phyloP scores from a whole-genome alignment of 495 filamentous ascomycete genomes.

The Podospora anserina region DNA sequence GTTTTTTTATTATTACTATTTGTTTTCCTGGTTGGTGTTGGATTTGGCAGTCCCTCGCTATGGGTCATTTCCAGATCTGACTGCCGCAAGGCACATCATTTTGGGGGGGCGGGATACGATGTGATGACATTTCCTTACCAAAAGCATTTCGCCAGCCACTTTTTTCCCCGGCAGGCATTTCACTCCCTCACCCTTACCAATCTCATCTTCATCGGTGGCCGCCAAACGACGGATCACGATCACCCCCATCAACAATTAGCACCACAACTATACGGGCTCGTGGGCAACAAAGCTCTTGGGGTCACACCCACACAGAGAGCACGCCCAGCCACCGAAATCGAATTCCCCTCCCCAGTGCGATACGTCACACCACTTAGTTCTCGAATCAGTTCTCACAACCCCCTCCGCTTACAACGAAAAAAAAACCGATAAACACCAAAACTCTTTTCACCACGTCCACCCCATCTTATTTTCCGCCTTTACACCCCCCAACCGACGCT shows the following conservation, averaged over 20 bases:
- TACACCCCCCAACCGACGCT: constrained; percentile 10
- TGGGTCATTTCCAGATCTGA: constrained; percentile 53
- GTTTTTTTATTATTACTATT: constrained; percentile 14
- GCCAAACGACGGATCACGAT: constrained; percentile 4
- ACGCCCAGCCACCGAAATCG: not conserved
- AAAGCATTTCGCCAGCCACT: constrained; percentile 41
- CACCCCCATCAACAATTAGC: not conserved
- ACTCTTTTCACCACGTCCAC: constrained; percentile 10
- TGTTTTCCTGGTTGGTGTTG: constrained; percentile 39
- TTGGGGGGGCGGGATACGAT: constrained; percentile 42
- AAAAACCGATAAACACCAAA: not conserved
- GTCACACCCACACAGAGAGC: not conserved
- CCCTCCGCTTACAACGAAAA: not conserved
- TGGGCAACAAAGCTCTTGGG: not conserved
- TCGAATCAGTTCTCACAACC: not conserved
- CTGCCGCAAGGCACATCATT: constrained; percentile 58
- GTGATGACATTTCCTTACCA: constrained; percentile 44
- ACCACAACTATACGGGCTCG: constrained; percentile 1
- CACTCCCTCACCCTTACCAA: constrained; percentile 32
- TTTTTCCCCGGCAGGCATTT: constrained; percentile 36
- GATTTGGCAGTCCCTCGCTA: constrained; percentile 41
- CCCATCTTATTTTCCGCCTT: constrained; percentile 17
- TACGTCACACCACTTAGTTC: not conserved
- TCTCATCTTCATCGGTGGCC: constrained; percentile 25
- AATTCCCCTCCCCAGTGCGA: not conserved